Percentiles rank a stretch among this genome's conserved stretches.
Conservation (phyloP, 176 grass and related monocot genomes). For the Carex scoparia region DNA sequence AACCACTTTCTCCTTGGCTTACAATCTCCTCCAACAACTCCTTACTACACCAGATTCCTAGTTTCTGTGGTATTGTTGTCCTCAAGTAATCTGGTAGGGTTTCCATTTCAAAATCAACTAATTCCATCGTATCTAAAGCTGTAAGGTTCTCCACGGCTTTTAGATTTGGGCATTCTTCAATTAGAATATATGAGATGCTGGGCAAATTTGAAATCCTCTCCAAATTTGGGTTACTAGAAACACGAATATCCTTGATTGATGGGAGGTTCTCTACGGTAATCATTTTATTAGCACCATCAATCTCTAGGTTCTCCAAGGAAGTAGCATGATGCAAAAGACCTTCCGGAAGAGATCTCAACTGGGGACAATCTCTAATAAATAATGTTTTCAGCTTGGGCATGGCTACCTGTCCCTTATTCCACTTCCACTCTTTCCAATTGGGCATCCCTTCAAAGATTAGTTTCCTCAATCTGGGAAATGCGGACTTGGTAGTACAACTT, state of each 20-base stretch:
- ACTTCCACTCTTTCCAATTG: slow-evolving; percentile 4
- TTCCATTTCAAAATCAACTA: background rate
- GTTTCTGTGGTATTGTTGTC: background rate
- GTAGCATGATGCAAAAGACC: background rate
- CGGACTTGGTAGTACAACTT: too few relatives aligned
- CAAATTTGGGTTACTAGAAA: too few relatives aligned
- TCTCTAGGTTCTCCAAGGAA: background rate
- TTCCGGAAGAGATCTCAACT: background rate
- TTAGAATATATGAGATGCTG: too few relatives aligned
- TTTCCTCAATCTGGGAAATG: background rate
- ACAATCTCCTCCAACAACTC: background rate
- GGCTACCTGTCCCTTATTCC: background rate
- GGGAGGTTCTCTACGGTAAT: too few relatives aligned
- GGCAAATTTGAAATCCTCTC: too few relatives aligned
- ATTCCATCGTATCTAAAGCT: background rate
- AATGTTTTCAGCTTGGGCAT: background rate
- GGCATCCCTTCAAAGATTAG: background rate
- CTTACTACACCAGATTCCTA: background rate
- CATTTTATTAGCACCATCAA: background rate
- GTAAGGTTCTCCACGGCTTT: background rate
- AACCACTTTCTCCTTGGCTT: background rate
- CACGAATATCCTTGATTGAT: too few relatives aligned
- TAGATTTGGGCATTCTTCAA: background rate
- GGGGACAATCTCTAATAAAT: background rate
- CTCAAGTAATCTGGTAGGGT: background rate